phyloP scores from a whole-genome alignment of 257 asterid species.

The Nicotiana tomentosiformis region DNA sequence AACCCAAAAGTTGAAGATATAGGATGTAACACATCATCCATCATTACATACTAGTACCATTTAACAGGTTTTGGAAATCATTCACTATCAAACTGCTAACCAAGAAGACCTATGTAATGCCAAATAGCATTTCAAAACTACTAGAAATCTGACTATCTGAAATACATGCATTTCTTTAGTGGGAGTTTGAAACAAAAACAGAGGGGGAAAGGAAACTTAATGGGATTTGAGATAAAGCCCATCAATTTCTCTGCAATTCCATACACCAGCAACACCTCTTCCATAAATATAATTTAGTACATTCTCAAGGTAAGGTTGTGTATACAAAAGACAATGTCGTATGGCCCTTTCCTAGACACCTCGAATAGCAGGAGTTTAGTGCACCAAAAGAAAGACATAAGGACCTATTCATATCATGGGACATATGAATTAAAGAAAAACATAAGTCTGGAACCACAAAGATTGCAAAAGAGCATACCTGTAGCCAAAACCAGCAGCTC shows the following conservation, averaged over 20 bases:
- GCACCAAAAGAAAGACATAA: too few species aligned
- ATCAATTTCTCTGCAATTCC: neutral
- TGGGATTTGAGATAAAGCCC: neutral
- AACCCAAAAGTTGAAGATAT: neutral
- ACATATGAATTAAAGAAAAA: neutral
- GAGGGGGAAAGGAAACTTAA: neutral
- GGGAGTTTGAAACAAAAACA: neutral
- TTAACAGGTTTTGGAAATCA: neutral
- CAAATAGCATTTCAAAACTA: neutral
- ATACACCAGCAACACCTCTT: neutral
- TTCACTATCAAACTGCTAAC: neutral
- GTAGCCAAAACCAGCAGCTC: slow-evolving; percentile 95
- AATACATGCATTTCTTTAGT: neutral
- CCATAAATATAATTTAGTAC: neutral
- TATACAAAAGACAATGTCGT: too few species aligned
- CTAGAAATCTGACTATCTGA: neutral
- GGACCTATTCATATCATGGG: neutral
- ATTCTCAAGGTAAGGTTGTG: too few species aligned
- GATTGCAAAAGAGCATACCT: slow-evolving; percentile 34
- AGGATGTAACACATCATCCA: neutral
- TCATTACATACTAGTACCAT: neutral
- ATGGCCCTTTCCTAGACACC: too few species aligned
- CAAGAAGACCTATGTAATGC: neutral
- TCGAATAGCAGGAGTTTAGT: too few species aligned
- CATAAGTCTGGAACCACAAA: neutral